Conservation (phyloP, 768 basidiomycete genomes). For the Termitomyces sp. region DNA sequence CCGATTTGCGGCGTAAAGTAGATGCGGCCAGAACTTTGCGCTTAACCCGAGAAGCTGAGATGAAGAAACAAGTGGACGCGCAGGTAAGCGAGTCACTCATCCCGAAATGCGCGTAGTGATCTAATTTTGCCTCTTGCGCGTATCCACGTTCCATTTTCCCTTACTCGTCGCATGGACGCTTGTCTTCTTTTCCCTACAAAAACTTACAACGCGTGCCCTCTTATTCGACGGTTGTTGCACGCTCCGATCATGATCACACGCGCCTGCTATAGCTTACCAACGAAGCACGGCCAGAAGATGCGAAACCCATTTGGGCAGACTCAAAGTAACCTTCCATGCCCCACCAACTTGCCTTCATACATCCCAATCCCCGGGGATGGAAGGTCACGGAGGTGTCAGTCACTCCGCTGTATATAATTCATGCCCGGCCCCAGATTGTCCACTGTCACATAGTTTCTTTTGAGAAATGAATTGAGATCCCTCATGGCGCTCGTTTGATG, state of each 20-base stretch:
- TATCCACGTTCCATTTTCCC: neutral
- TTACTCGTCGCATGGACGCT: slow-evolving; percentile 2
- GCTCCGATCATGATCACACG: neutral
- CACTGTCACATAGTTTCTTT: neutral
- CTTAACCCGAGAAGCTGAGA: slow-evolving; percentile 48
- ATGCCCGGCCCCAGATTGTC: neutral
- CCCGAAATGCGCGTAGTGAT: slow-evolving; percentile 3
- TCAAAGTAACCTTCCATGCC: slow-evolving; percentile 16
- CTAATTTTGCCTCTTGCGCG: neutral
- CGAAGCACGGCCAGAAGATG: slow-evolving; percentile 29
- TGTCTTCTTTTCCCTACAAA: slow-evolving; percentile 1
- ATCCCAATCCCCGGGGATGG: neutral
- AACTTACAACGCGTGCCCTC: slow-evolving; percentile 1
- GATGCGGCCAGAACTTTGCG: slow-evolving; percentile 55
- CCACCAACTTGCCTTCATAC: slow-evolving; percentile 9
- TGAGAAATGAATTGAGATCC: neutral
- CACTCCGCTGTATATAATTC: neutral
- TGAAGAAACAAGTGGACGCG: slow-evolving; percentile 45
- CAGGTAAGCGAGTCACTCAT: slow-evolving; percentile 36
- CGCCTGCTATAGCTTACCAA: slow-evolving; percentile 19
- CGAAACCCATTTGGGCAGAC: slow-evolving; percentile 43
- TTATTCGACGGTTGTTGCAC: slow-evolving; percentile 2
- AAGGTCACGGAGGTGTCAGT: neutral
- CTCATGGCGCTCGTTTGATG: neutral
- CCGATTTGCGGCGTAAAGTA: slow-evolving; percentile 60